These are phyloP conservation scores for Neopestalotiopsis rosae DNA, from an alignment of 2,329 filamentous ascomycete species.

Conservation along the genomic window DNA sequence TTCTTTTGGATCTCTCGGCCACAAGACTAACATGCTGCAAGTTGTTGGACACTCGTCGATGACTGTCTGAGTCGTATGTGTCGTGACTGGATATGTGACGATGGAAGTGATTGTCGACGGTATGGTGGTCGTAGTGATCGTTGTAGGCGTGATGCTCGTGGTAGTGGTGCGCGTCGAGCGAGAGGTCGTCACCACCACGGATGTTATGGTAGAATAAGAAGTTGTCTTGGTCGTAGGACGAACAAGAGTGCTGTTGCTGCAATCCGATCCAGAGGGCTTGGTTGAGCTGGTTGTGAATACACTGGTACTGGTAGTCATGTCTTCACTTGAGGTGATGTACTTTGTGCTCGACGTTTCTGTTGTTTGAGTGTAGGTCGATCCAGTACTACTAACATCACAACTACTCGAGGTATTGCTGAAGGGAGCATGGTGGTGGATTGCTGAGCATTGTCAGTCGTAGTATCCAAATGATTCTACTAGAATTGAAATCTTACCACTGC, in stretches of 20 bases:
- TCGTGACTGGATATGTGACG: slow-evolving; percentile 17
- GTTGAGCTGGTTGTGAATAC: slow-evolving; percentile 5
- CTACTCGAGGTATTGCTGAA: slow-evolving; percentile 17
- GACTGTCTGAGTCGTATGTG: slow-evolving; percentile 17
- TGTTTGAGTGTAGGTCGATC: not conserved
- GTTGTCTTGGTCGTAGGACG: slow-evolving; percentile 15
- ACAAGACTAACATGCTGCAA: slow-evolving; percentile 36
- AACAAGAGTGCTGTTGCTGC: slow-evolving; percentile 9
- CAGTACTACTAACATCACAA: not conserved
- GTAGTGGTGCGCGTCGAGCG: slow-evolving; percentile 17
- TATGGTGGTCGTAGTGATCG: slow-evolving; percentile 23
- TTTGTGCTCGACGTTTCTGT: not conserved
- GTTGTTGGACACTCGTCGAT: slow-evolving; percentile 35
- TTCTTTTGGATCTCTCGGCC: not conserved
- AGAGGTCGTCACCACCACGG: not conserved
- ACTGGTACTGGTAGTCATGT: not conserved
- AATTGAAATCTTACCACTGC: slow-evolving; percentile 25
- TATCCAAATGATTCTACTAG: not conserved
- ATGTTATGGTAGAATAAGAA: slow-evolving; percentile 13
- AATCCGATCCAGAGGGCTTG: not conserved
- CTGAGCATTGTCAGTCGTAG: slow-evolving; percentile 21
- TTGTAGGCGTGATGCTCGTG: slow-evolving; percentile 20
- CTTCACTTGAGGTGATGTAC: not conserved
- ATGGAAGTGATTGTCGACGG: slow-evolving; percentile 21
- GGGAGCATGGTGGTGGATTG: slow-evolving; percentile 19